Evolutionary conservation across 345 rosid genomes (phyloP).

Genomic region (Citrus inodora): DNA sequence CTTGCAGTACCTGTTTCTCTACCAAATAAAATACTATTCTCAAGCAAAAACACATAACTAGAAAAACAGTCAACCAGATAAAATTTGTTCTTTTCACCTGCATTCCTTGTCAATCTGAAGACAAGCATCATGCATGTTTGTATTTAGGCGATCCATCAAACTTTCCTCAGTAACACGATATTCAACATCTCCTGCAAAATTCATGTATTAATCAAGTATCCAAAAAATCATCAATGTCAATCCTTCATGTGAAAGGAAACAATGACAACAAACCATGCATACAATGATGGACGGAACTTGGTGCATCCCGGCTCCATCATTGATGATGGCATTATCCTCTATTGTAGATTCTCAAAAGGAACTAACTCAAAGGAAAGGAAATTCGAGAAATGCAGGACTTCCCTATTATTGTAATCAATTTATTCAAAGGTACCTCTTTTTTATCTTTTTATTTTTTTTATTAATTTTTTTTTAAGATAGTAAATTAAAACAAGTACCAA

Average conservation of each 20-base stretch:
- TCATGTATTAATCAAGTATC: background rate
- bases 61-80: background rate
- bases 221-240: background rate
- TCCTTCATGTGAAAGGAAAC: background rate
- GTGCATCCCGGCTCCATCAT: background rate
- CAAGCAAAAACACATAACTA: background rate
- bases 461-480: background rate
- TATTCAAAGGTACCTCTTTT: background rate
- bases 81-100: slow-evolving; percentile 42
- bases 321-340: background rate
- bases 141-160: slow-evolving; percentile 65
- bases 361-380: background rate
- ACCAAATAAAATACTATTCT: background rate
- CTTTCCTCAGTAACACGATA: slow-evolving; percentile 64
- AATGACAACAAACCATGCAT: background rate
- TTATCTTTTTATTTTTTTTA: too few species aligned
- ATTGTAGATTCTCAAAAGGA: slow-evolving; percentile 2
- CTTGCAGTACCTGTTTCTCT: background rate
- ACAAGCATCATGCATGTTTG: slow-evolving; percentile 64
- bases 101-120: slow-evolving; percentile 59
- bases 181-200: slow-evolving; percentile 35
- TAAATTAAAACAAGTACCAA: background rate
- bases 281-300: background rate
- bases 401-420: background rate
- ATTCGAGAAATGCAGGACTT: background rate